Conservation (phyloP, 164 flowering plant genomes). For the Houttuynia cordata region DNA sequence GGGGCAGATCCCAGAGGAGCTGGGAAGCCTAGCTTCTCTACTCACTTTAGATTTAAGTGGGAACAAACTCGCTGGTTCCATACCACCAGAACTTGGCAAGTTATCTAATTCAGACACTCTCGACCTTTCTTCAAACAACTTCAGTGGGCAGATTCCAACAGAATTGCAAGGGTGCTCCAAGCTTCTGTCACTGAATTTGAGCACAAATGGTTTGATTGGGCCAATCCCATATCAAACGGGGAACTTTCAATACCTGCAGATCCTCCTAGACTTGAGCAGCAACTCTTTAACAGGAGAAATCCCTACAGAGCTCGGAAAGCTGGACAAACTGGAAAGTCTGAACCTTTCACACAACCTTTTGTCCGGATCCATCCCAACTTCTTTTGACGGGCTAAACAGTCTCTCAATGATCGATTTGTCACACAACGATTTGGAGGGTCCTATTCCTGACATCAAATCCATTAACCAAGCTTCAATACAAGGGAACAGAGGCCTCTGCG, state of each 20-base stretch:
- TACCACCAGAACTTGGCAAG: background rate
- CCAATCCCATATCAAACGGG: conserved; percentile 5
- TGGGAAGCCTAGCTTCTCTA: background rate
- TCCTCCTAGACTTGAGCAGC: conserved; percentile 27
- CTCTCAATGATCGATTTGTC: conserved; percentile 40
- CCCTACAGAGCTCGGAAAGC: conserved; percentile 34
- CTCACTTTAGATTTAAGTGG: background rate
- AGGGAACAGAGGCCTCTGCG: conserved; percentile 32
- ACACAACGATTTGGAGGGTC: conserved; percentile 37
- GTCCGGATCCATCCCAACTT: conserved; percentile 35
- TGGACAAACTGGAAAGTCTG: conserved; percentile 21
- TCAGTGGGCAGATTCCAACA: background rate
- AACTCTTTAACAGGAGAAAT: conserved; percentile 29
- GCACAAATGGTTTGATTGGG: background rate
- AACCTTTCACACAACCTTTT: conserved; percentile 50
- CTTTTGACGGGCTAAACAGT: conserved; percentile 21
- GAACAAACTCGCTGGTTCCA: background rate
- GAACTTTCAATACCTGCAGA: conserved; percentile 13
- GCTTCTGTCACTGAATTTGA: background rate
- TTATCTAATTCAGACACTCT: background rate
- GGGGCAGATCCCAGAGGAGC: background rate
- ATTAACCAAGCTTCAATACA: background rate
- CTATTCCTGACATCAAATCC: conserved; percentile 21
- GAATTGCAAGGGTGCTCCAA: background rate
- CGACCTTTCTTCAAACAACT: background rate